Conservation (phyloP, 768 basidiomycete species). For the Naganishia friedmannii region DNA sequence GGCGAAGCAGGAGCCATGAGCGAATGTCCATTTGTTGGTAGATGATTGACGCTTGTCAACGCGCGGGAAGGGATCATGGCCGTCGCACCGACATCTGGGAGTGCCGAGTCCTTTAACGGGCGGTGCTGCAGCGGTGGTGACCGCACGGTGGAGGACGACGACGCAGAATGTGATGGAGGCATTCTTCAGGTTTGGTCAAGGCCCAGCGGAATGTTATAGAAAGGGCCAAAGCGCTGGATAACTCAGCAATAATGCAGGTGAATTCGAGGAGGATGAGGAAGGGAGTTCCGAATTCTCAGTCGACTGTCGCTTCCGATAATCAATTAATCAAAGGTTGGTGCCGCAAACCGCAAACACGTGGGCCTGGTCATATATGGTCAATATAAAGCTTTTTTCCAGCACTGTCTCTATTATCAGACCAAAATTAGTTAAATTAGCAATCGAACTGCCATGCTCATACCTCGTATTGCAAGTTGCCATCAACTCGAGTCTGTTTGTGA, state of each 20-base stretch:
- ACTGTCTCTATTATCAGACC: too few species aligned
- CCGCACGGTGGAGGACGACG: background rate
- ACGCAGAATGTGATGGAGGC: background rate
- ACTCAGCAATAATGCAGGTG: too few species aligned
- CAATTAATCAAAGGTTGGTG: too few species aligned
- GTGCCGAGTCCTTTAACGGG: background rate
- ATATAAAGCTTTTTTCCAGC: too few species aligned
- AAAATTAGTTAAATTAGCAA: too few species aligned
- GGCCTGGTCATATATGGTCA: too few species aligned
- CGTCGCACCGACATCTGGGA: background rate
- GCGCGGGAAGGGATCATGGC: conserved; percentile 2
- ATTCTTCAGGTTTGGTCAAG: background rate
- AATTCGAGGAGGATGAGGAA: too few species aligned
- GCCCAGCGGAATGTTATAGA: background rate
- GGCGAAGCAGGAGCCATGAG: background rate
- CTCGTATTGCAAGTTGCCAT: background rate
- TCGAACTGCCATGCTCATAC: background rate
- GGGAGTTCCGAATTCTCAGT: too few species aligned
- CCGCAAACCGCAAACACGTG: too few species aligned
- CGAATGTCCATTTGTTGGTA: background rate
- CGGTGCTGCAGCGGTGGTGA: background rate
- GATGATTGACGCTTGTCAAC: conserved; percentile 13
- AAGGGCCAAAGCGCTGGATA: too few species aligned
- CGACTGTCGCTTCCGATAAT: too few species aligned
- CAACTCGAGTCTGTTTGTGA: background rate